Base-by-base conservation (phyloP, 2,329 filamentous ascomycete genomes). In the Penicillium sp. region DNA sequence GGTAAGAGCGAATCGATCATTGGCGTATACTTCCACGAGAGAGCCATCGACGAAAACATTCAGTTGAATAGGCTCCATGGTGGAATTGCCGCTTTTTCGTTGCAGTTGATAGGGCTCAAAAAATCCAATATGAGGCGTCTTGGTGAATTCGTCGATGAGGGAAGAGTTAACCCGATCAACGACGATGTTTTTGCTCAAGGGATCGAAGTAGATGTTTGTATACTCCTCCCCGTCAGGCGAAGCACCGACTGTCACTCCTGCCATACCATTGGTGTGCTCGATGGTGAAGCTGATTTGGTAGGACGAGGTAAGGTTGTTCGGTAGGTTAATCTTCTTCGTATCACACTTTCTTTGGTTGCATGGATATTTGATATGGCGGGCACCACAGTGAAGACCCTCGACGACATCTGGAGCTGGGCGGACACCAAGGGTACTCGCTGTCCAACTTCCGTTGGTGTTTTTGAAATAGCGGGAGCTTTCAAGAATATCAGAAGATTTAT, bases 1-100 rank as follows among this genome's bases (percentile, higher is more conserved):
- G 3, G 60, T 62, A 11, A 62, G 24, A 10, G 60, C 57, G 21
- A 62, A 62, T 5, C 58, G 57, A 27, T 62, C 57, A 11, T 62
- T 62, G 4, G 53, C 57, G 14, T 60, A 62, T 0, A 60, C 58
- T 26, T 62, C 60, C 11, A 62, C 48, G 9, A 62, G 24, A 3
- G 60, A 62, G 2, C 57, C 60, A 39, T 62, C 60, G 1, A 62
- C 53, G 22, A 62, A 60, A 14, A 62, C 39, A 11, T 53, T 54
- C 47, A 61, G 26, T 29, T 55, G 44, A 27, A 61, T 53, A 5
- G 56, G 27, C 31, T 61, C 59, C 9, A 39, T 58, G 5, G 21
- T 37, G 13, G 13, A 8, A n/a, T 21, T 27, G 8, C 45, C 43
- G 4, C 43, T 39, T 9, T 26, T 10, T 11, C 22, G 14, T 10